Evolutionary conservation across 2,329 filamentous ascomycete genomes (phyloP).

Genomic region (Calonectria multiphialidica): DNA sequence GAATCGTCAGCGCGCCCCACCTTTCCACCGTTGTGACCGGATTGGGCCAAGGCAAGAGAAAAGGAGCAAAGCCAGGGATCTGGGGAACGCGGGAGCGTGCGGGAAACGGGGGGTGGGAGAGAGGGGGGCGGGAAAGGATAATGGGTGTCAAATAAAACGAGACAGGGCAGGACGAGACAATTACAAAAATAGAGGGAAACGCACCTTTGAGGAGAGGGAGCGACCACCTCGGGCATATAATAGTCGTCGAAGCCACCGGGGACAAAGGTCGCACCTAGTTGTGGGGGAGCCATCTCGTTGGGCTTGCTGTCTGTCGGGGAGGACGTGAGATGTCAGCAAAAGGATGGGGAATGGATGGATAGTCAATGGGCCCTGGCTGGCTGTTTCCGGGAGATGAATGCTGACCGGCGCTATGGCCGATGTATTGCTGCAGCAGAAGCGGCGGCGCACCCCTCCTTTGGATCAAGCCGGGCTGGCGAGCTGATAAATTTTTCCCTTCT

Average conservation of each 20-base stretch:
- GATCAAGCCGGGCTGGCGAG: slow-evolving; percentile 32
- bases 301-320: slow-evolving; percentile 44
- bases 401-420: slow-evolving; percentile 42
- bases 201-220: slow-evolving; percentile 69
- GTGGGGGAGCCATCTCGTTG: slow-evolving; percentile 44
- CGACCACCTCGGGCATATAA: slow-evolving; percentile 71
- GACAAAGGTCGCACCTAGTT: slow-evolving; percentile 68
- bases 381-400: slow-evolving; percentile 37
- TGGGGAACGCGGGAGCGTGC: slow-evolving; percentile 14
- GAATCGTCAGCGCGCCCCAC: slow-evolving; percentile 55
- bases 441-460: slow-evolving; percentile 42
- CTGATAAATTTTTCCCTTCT: slow-evolving; percentile 25
- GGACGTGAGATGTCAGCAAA: slow-evolving; percentile 47
- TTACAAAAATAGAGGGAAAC: slow-evolving; percentile 39
- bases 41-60: slow-evolving; percentile 40
- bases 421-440: slow-evolving; percentile 42
- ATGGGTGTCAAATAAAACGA: slow-evolving; percentile 24
- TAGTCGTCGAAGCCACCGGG: slow-evolving; percentile 71
- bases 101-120: slow-evolving; percentile 31
- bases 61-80: slow-evolving; percentile 32
- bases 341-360: slow-evolving; percentile 41
- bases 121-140: slow-evolving; percentile 30
- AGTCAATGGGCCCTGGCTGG: slow-evolving; percentile 42
- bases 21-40: slow-evolving; percentile 43
- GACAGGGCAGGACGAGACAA: not conserved